Conservation (phyloP, 139 green algal genomes). For the Chlorella vulgaris region DNA sequence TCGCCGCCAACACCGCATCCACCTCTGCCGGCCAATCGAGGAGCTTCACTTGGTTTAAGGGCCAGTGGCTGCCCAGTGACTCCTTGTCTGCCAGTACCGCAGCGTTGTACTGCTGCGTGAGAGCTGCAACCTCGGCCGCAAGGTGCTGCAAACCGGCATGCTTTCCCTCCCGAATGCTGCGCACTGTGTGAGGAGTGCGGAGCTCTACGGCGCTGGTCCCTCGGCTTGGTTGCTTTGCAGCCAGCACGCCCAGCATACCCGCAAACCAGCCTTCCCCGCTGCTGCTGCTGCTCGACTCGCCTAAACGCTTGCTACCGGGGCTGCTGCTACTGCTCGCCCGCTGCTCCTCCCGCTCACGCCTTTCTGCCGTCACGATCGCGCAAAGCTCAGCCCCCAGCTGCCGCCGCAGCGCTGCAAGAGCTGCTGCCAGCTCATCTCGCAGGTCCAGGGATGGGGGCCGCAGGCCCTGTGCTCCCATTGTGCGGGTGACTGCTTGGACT, state of each 20-base stretch:
- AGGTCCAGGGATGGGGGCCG: slow-evolving; percentile 8
- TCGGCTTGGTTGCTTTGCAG: slow-evolving; percentile 2
- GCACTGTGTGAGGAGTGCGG: background rate
- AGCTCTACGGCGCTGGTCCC: too few species aligned
- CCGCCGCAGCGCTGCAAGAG: background rate
- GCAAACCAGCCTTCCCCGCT: background rate
- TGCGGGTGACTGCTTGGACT: slow-evolving; percentile 2
- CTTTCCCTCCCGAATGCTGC: background rate
- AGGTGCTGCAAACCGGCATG: slow-evolving; percentile 3
- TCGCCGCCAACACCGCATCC: background rate
- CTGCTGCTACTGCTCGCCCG: background rate
- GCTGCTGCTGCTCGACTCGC: too few species aligned
- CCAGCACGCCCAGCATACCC: background rate
- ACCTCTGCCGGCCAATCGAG: slow-evolving; percentile 20
- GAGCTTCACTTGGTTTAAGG: slow-evolving; percentile 6
- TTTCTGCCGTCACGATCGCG: background rate
- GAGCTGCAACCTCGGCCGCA: slow-evolving; percentile 39
- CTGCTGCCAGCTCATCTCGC: slow-evolving; percentile 3
- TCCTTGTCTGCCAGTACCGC: slow-evolving; percentile 27
- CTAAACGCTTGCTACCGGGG: background rate
- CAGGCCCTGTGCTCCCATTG: slow-evolving; percentile 23
- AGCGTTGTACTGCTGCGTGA: slow-evolving; percentile 47
- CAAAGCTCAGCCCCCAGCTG: background rate
- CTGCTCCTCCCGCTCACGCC: background rate
- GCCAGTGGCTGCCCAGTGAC: background rate